Conservation (phyloP, 495 filamentous ascomycete species). For the Tuber brumale region DNA sequence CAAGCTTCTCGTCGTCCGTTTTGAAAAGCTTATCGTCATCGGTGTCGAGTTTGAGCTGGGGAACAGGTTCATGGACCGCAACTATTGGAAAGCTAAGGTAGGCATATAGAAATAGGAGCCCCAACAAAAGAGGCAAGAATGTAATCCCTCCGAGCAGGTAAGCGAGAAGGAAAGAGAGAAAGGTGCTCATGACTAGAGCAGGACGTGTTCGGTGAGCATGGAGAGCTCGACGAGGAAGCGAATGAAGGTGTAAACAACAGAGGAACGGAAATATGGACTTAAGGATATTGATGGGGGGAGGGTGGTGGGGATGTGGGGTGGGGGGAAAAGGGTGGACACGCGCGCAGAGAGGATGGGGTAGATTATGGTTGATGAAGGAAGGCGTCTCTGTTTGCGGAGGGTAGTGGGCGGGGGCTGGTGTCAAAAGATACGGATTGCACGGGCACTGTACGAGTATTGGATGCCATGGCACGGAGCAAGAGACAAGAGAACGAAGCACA, state of each 20-base stretch:
- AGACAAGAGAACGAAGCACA: neutral
- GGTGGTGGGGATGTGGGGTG: conserved; percentile 20
- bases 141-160: conserved; percentile 89
- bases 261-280: neutral
- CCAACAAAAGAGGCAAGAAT: conserved; percentile 70
- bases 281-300: conserved; percentile 6
- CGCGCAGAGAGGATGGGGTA: neutral
- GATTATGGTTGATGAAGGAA: neutral
- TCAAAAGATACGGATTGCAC: neutral
- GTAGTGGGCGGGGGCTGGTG: neutral
- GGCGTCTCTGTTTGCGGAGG: neutral
- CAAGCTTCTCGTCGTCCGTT: conserved; percentile 45
- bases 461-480: neutral
- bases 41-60: conserved; percentile 27
- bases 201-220: conserved; percentile 21
- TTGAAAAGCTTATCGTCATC: conserved; percentile 44
- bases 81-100: conserved; percentile 59
- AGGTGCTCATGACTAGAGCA: conserved; percentile 55
- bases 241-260: conserved; percentile 10
- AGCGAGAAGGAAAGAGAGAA: conserved; percentile 61
- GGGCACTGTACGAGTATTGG: no score
- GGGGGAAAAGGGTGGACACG: conserved; percentile 23
- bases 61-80: conserved; percentile 43
- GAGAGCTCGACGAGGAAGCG: conserved; percentile 14
- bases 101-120: conserved; percentile 58